A percentile compares a stretch with the other conserved stretches of the same genome.
Evolutionary conservation across 108 stramenopile species (phyloP).

Genomic region (Skeletonema costatum): DNA sequence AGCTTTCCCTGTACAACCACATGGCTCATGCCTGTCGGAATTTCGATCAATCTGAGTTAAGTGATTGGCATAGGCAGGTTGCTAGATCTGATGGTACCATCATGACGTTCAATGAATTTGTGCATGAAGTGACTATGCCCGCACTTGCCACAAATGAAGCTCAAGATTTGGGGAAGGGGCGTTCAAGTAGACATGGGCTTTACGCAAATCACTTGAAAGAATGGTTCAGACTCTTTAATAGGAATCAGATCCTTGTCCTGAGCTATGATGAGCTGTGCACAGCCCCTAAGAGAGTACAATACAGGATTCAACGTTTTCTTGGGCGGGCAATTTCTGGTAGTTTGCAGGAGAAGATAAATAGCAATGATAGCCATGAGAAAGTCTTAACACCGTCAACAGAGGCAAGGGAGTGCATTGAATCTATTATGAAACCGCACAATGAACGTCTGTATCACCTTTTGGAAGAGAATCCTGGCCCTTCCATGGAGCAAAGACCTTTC

Average conservation of each 20-base stretch:
- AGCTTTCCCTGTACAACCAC: constrained; percentile 37
- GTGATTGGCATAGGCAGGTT: constrained; percentile 24
- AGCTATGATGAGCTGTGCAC: constrained; percentile 34
- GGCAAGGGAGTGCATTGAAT: constrained; percentile 9
- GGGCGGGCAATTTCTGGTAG: constrained; percentile 11
- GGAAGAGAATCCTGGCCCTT: constrained; percentile 27
- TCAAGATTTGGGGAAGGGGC: constrained; percentile 3
- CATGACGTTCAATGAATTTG: constrained; percentile 35
- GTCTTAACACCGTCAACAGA: not conserved
- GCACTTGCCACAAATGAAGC: not conserved
- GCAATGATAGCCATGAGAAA: constrained; percentile 21
- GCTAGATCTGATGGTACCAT: constrained; percentile 3
- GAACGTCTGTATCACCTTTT: constrained; percentile 31
- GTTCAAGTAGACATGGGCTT: constrained; percentile 9
- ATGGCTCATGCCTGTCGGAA: constrained; percentile 14
- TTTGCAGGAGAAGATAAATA: constrained; percentile 11
- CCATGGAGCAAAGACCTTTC: constrained; percentile 41
- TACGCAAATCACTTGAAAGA: constrained; percentile 31
- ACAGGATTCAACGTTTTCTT: constrained; percentile 37
- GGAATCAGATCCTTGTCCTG: constrained; percentile 38
- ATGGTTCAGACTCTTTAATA: constrained; percentile 43
- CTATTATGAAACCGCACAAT: constrained; percentile 15
- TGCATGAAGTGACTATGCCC: constrained; percentile 11
- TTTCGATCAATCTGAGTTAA: constrained; percentile 3
- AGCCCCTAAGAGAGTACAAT: constrained; percentile 22